These are phyloP conservation scores for Themeda triandra DNA, from an alignment of 176 grass and related monocot genomes.

Conservation along the genomic window DNA sequence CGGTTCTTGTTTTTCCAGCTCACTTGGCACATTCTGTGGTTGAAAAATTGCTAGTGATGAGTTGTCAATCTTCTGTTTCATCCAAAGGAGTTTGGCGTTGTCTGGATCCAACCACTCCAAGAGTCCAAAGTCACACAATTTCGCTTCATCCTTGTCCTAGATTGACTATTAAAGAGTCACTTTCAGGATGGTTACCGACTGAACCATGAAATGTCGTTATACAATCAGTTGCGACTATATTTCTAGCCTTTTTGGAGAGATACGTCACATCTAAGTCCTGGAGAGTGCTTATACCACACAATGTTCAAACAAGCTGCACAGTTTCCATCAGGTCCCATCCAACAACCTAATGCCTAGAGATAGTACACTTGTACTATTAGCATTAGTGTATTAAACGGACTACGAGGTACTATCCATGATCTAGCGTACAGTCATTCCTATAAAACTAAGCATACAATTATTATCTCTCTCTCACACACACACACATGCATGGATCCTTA, in stretches of 20 bases:
- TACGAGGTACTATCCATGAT: too few relatives aligned
- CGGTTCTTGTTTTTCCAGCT: too few relatives aligned
- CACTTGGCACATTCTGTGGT: neutral
- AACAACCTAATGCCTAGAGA: neutral
- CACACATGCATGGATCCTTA: too few relatives aligned
- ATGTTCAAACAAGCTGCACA: neutral
- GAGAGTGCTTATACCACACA: neutral
- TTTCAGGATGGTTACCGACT: constrained; percentile 8
- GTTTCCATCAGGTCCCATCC: neutral
- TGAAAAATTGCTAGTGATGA: too few relatives aligned
- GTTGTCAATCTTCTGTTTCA: neutral
- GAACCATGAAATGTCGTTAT: neutral
- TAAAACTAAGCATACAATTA: too few relatives aligned
- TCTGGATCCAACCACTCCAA: neutral
- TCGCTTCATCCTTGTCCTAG: neutral
- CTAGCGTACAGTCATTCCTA: too few relatives aligned
- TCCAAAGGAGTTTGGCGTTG: neutral
- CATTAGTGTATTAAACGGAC: too few relatives aligned
- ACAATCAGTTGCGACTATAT: neutral
- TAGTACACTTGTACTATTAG: too few relatives aligned
- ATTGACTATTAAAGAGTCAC: neutral
- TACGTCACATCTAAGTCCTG: neutral
- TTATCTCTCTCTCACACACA: too few relatives aligned
- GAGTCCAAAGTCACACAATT: neutral
- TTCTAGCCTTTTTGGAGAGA: neutral